Percentiles rank a stretch among this genome's conserved stretches.
Evolutionary conservation across 129 eudicot genomes (phyloP).

Genomic region (Helichrysum umbraculigerum): DNA sequence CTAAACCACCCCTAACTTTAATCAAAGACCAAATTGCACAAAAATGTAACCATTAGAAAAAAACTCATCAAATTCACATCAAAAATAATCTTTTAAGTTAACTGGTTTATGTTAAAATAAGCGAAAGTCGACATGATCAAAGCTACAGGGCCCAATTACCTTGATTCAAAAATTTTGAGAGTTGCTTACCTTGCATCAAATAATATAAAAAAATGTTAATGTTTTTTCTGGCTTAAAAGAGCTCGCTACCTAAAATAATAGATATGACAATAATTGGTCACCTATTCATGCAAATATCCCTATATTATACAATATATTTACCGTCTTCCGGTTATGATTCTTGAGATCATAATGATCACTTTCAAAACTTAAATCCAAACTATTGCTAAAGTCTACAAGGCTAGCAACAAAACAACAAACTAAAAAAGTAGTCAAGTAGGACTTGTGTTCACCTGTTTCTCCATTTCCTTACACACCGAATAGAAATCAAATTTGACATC

Average conservation of each 20-base stretch:
- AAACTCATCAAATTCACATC: background rate
- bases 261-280: background rate
- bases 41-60: background rate
- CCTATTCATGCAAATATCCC: background rate
- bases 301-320: background rate
- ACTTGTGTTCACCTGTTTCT: constrained; percentile 71
- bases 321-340: constrained; percentile 4
- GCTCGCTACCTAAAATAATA: no score
- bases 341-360: background rate
- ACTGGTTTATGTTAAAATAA: background rate
- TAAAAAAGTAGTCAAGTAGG: background rate
- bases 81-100: background rate
- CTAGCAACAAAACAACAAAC: background rate
- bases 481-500: constrained; percentile 86
- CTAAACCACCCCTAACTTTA: background rate
- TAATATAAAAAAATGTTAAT: no score
- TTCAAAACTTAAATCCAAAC: background rate
- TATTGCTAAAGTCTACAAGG: background rate
- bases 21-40: background rate
- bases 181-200: no score
- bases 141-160: no score
- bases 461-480: constrained; percentile 94
- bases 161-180: no score
- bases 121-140: no score
- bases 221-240: no score